Base-by-base conservation (phyloP, 306 rosid genomes). In the Trifolium dubium region DNA sequence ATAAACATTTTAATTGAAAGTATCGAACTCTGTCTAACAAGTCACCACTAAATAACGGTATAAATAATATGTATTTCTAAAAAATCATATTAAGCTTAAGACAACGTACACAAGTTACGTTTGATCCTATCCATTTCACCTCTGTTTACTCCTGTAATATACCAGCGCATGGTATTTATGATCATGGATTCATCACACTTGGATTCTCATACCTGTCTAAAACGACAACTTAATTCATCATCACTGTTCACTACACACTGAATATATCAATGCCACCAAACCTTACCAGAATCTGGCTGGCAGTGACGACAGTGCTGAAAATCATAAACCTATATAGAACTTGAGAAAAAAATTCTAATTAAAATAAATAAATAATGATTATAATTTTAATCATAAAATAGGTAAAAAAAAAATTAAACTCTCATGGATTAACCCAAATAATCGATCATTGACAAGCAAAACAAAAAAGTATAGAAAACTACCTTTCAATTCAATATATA, bases 371-470 rank as follows among this genome's bases (percentile, higher is more conserved):
- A 35, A 37, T 37, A 37, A 37, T 1, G 2, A 37, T 37, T 37
- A 37, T 5, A 37, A 37, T 37, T 8, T 37, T 37, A 37, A 37
- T 2, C 8, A 37, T 37, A 37, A 7, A 37, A 37, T 0, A 37
- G 2, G 8, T 37, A 30, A 2, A 58, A 29, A 58, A n/a, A n/a
- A 1, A 10, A 10, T 3, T 43, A 43, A 44, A 44, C 15, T 12
- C 7, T 4, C 10, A 49, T n/a, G 18, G 8, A 19, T 49, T 17
- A 44, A 28, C 2, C 1, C 2, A 30, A 13, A 60, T 6, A 60
- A 30, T 59, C 23, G 23, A 50, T 50, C 65, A 60, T 30, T 30
- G 19, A 60, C 65, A 14, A n/a, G 19, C 40, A 60, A 60, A 60
- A 31, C 23, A 58, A 44, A 11, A 23, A 4, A 4, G 0, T 29